phyloP scores from a whole-genome alignment of 139 green algal genomes.

The Chlorella sp. region DNA sequence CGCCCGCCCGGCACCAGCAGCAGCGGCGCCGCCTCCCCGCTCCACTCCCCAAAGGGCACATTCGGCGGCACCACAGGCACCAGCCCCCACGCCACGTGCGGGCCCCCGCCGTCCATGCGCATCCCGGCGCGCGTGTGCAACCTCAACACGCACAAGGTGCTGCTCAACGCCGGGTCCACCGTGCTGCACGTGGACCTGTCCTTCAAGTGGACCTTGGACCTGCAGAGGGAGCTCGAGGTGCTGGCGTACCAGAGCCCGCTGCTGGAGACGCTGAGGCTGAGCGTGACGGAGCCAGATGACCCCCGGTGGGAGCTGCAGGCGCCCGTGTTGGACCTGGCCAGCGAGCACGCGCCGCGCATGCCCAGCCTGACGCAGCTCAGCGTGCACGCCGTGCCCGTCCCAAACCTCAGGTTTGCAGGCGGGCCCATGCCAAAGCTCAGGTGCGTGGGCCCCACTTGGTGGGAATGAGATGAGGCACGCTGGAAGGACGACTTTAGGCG shows the following conservation, averaged over 20 bases:
- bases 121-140: background rate
- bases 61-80: too few relatives aligned
- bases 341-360: background rate
- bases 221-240: background rate
- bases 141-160: background rate
- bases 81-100: background rate
- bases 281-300: background rate
- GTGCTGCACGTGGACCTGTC: background rate
- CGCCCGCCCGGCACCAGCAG: too few relatives aligned
- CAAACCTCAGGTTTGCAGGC: background rate
- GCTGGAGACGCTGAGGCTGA: background rate
- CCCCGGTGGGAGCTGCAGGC: background rate
- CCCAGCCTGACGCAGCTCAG: background rate
- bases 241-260: background rate
- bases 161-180: background rate
- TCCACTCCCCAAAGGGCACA: too few relatives aligned
- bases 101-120: too few relatives aligned
- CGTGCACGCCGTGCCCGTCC: background rate
- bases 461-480: background rate
- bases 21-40: too few relatives aligned
- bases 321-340: background rate
- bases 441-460: background rate
- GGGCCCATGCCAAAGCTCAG: background rate
- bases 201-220: background rate
- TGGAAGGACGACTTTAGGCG: too few relatives aligned